These are phyloP conservation scores for Penicillium sp. DNA, from an alignment of 2,329 filamentous ascomycete species.

Conservation along the genomic window DNA sequence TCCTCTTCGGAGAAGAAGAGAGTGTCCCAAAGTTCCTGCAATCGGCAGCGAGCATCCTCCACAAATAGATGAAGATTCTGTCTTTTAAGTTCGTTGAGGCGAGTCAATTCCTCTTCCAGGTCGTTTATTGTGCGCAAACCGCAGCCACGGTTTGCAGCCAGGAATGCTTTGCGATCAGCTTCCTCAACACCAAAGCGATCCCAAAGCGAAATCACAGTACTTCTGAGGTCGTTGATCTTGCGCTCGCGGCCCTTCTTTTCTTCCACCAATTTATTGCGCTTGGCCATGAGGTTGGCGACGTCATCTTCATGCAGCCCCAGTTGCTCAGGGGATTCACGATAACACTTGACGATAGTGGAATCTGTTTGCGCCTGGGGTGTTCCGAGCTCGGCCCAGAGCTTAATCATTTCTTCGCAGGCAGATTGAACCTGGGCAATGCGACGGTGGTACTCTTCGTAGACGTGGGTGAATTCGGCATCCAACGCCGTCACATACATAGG, in stretches of 20 bases:
- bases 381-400: slow-evolving; percentile 92
- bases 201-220: slow-evolving; percentile 83
- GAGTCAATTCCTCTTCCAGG: slow-evolving; percentile 83
- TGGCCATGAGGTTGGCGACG: slow-evolving; percentile 66
- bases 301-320: slow-evolving; percentile 89
- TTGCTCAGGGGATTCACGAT: slow-evolving; percentile 88
- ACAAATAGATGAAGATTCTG: slow-evolving; percentile 96
- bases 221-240: slow-evolving; percentile 70
- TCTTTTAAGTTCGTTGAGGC: slow-evolving; percentile 87
- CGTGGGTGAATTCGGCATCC: slow-evolving; percentile 85
- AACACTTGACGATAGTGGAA: slow-evolving; percentile 78
- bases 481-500: slow-evolving; percentile 80
- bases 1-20: slow-evolving; percentile 96
- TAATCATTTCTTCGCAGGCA: slow-evolving; percentile 80
- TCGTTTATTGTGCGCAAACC: slow-evolving; percentile 91
- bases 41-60: slow-evolving; percentile 83
- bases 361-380: slow-evolving; percentile 94
- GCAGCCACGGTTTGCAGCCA: slow-evolving; percentile 84
- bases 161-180: slow-evolving; percentile 76
- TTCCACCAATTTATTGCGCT: slow-evolving; percentile 77
- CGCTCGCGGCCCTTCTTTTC: slow-evolving; percentile 86
- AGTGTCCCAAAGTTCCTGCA: slow-evolving; percentile 93
- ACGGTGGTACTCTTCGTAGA: slow-evolving; percentile 94
- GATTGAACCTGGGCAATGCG: slow-evolving; percentile 73
- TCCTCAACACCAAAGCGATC: slow-evolving; percentile 81